Evolutionary conservation across 768 basidiomycete species (phyloP).

Genomic region (Tulasnella sp.): DNA sequence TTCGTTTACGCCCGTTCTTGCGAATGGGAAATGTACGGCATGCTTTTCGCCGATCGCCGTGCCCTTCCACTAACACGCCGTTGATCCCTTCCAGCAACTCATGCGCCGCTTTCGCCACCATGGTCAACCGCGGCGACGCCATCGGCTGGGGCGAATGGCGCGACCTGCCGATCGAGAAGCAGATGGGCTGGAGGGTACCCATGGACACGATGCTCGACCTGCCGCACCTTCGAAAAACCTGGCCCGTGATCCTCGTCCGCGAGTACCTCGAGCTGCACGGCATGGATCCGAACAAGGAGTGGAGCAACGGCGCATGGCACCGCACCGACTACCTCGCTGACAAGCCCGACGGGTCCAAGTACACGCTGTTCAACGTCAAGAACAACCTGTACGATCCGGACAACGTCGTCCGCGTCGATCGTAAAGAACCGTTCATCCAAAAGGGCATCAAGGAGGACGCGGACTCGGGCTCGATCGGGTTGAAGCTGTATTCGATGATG

Average conservation of each 20-base stretch:
- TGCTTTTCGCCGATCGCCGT: not conserved
- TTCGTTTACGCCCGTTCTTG: constrained; percentile 49
- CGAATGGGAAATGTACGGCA: constrained; percentile 42
- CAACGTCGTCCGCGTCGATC: constrained; percentile 42
- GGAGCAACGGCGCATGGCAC: constrained; percentile 44
- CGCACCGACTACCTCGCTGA: constrained; percentile 39
- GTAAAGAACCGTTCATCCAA: constrained; percentile 28
- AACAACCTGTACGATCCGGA: constrained; percentile 45
- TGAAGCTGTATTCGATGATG: not conserved
- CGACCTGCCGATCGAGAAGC: constrained; percentile 39
- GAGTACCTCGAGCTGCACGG: constrained; percentile 47
- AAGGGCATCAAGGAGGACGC: not conserved
- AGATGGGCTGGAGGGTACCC: constrained; percentile 37
- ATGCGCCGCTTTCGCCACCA: constrained; percentile 44
- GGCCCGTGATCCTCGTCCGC: constrained; percentile 43
- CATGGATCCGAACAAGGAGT: constrained; percentile 40
- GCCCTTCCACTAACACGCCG: not conserved
- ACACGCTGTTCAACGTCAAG: constrained; percentile 41
- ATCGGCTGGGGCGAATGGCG: constrained; percentile 46
- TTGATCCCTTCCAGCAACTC: constrained; percentile 30
- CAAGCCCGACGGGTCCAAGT: constrained; percentile 11
- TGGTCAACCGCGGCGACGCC: constrained; percentile 49
- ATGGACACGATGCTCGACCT: constrained; percentile 44
- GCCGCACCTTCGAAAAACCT: constrained; percentile 41
- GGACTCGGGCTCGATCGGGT: constrained; percentile 29